Conservation (phyloP, 306 rosid species). For the Prunus mira region DNA sequence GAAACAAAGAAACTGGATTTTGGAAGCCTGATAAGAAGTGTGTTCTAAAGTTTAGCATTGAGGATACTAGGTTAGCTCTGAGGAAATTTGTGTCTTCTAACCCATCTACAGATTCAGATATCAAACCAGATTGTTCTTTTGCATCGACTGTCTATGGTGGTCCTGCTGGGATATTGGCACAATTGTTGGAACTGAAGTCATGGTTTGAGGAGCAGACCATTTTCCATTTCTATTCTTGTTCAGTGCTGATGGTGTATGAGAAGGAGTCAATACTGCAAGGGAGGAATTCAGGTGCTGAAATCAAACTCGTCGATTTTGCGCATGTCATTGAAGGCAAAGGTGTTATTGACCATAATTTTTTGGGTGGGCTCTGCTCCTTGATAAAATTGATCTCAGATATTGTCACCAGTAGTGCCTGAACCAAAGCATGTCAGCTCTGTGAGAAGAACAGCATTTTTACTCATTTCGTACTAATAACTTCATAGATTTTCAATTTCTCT, state of each 20-base stretch:
- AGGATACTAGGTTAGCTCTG: conserved; percentile 34
- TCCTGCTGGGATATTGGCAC: conserved; percentile 46
- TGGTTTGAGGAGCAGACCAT: conserved; percentile 88
- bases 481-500: background rate
- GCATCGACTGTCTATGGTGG: conserved; percentile 51
- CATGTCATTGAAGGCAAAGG: conserved; percentile 60
- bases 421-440: background rate
- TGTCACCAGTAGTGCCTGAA: background rate
- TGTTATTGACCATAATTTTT: conserved; percentile 82
- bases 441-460: background rate
- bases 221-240: conserved; percentile 66
- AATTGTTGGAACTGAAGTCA: conserved; percentile 56
- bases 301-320: conserved; percentile 83
- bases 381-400: conserved; percentile 62
- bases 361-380: conserved; percentile 91
- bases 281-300: conserved; percentile 25
- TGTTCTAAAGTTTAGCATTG: conserved; percentile 28
- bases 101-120: conserved; percentile 11
- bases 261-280: conserved; percentile 34
- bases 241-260: conserved; percentile 58
- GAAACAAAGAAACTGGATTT: conserved; percentile 27
- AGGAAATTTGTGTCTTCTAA: conserved; percentile 65
- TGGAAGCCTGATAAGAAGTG: conserved; percentile 53
- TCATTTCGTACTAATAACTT: background rate
- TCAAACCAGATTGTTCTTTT: conserved; percentile 45